These are phyloP conservation scores for Gentiana macrophylla DNA, from an alignment of 257 asterid genomes.

Conservation along the genomic window DNA sequence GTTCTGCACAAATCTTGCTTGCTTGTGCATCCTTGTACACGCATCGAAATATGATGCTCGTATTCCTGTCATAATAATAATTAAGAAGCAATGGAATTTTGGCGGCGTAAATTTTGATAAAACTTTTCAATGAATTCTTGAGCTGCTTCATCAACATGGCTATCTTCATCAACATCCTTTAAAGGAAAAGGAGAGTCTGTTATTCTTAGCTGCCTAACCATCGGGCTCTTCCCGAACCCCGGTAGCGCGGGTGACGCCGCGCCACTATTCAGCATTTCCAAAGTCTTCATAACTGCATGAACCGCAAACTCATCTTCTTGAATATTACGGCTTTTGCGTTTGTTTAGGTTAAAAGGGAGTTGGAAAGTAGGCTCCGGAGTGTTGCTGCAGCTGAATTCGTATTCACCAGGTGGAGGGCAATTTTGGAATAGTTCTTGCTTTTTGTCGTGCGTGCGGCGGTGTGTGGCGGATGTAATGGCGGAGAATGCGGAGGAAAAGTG, in stretches of 20 bases:
- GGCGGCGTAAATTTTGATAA: too few species aligned
- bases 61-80: too few species aligned
- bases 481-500: constrained; percentile 11
- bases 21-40: too few species aligned
- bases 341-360: too few species aligned
- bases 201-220: constrained; percentile 31
- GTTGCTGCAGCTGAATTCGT: constrained; percentile 81
- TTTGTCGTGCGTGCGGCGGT: too few species aligned
- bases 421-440: constrained; percentile 11
- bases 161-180: constrained; percentile 6
- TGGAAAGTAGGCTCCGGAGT: too few species aligned
- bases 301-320: constrained; percentile 7
- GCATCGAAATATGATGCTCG: too few species aligned
- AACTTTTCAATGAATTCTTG: too few species aligned
- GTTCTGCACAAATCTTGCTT: too few species aligned
- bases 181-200: constrained; percentile 27
- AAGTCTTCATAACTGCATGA: constrained; percentile 21
- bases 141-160: constrained; percentile 21
- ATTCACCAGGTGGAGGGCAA: constrained; percentile 24
- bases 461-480: constrained; percentile 13
- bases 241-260: constrained; percentile 32
- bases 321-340: too few species aligned
- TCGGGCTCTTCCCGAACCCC: constrained; percentile 24
- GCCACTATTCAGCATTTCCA: constrained; percentile 37
- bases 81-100: too few species aligned